These are phyloP conservation scores for Macrolepiota dolichaula DNA, from an alignment of 768 basidiomycete species.

Conservation along the genomic window DNA sequence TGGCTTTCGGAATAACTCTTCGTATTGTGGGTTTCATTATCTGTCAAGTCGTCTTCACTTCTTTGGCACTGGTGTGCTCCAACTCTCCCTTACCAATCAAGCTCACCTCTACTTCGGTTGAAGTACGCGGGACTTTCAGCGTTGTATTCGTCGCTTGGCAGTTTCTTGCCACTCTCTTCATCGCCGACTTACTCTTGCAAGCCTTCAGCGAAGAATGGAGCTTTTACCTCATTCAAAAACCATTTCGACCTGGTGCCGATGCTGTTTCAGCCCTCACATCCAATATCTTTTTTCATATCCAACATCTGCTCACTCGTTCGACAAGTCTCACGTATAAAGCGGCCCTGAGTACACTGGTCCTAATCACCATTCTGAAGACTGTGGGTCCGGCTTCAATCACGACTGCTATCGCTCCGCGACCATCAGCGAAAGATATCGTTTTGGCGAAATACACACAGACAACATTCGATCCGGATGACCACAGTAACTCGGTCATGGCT, in stretches of 20 bases:
- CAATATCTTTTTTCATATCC: slow-evolving; percentile 1
- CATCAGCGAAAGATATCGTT: background rate
- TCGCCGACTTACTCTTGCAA: slow-evolving; percentile 4
- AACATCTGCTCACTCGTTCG: background rate
- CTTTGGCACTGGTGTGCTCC: background rate
- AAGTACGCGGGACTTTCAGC: slow-evolving; percentile 2
- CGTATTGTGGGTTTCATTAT: background rate
- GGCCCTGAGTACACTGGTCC: background rate
- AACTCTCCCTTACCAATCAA: background rate
- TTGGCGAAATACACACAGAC: background rate
- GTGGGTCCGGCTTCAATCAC: slow-evolving; percentile 3
- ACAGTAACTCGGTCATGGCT: background rate
- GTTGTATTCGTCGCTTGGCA: slow-evolving; percentile 8
- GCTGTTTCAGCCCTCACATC: slow-evolving; percentile 1
- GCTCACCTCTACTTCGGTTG: background rate
- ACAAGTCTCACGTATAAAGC: slow-evolving; percentile 5
- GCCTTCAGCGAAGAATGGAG: slow-evolving; percentile 6
- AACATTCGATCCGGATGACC: background rate
- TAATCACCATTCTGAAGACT: slow-evolving; percentile 2
- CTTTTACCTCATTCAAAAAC: background rate
- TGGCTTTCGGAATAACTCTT: background rate
- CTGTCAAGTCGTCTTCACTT: background rate
- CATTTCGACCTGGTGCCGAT: background rate
- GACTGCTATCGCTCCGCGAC: background rate
- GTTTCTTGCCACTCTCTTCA: slow-evolving; percentile 2